Evolutionary conservation across 257 asterid species (phyloP).

Genomic region (Jasminum sambac): DNA sequence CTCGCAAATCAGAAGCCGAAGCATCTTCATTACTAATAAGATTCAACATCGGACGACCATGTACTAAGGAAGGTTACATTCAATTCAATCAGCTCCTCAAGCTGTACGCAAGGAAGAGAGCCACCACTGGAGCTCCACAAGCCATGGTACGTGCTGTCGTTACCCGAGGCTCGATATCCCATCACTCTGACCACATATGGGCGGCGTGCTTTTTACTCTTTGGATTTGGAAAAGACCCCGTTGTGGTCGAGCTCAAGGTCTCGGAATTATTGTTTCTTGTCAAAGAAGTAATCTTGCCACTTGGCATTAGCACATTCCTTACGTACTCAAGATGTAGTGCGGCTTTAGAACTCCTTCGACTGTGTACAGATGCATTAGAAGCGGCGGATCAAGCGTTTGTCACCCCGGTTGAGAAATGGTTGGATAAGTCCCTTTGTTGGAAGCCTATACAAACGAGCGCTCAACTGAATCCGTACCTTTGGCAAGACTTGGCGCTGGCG

Average conservation of each 20-base stretch:
- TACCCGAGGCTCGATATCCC: conserved; percentile 39
- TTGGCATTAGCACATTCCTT: conserved; percentile 60
- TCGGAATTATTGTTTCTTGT: conserved; percentile 56
- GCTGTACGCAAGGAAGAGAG: conserved; percentile 64
- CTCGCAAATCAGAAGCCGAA: conserved; percentile 64
- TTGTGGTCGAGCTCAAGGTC: conserved; percentile 62
- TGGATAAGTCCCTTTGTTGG: conserved; percentile 90
- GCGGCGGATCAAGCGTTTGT: conserved; percentile 74
- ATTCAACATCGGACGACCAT: conserved; percentile 58
- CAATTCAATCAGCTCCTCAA: conserved; percentile 51
- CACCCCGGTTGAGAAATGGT: conserved; percentile 80
- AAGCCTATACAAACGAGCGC: conserved; percentile 77
- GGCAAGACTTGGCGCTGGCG: conserved; percentile 92
- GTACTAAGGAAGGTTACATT: conserved; percentile 57
- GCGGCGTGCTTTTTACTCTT: conserved; percentile 73
- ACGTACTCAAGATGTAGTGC: conserved; percentile 70
- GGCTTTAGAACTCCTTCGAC: conserved; percentile 73
- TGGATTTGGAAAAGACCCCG: conserved; percentile 69
- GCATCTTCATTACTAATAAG: conserved; percentile 61
- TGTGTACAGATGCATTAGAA: conserved; percentile 78
- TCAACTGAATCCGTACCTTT: conserved; percentile 82
- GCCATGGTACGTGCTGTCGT: conserved; percentile 70
- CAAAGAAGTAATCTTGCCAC: conserved; percentile 67
- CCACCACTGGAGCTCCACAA: conserved; percentile 52
- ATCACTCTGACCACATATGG: conserved; percentile 74